phyloP scores from a whole-genome alignment of 192 early-diverging fungal species.

The Backusella australiensis region DNA sequence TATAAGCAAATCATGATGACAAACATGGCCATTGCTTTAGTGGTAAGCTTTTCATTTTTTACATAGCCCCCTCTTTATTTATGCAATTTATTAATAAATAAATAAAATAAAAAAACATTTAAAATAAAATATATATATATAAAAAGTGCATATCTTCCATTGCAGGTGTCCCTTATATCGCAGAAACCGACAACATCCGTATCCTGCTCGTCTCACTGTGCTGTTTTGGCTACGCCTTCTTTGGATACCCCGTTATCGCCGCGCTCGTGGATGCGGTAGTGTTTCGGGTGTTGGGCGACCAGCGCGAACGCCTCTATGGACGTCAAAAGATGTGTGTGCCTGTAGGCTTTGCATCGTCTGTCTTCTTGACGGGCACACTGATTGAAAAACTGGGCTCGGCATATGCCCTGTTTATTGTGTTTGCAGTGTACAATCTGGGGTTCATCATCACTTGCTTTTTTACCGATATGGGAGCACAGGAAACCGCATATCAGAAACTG shows the following conservation, averaged over 20 bases:
- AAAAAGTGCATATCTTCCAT: slow-evolving; percentile 11
- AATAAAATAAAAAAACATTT: neutral
- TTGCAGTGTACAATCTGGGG: neutral
- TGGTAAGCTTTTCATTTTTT: slow-evolving; percentile 6
- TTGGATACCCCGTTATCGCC: slow-evolving; percentile 21
- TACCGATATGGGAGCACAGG: neutral
- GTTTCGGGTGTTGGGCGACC: slow-evolving; percentile 2
- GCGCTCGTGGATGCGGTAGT: slow-evolving; percentile 13
- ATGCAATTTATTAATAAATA: neutral
- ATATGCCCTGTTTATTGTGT: slow-evolving; percentile 20
- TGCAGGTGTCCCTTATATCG: slow-evolving; percentile 7
- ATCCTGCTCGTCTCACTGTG: slow-evolving; percentile 7
- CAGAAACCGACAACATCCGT: neutral
- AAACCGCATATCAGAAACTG: neutral
- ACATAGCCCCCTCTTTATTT: neutral
- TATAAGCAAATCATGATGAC: slow-evolving; percentile 24
- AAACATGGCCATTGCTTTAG: slow-evolving; percentile 13
- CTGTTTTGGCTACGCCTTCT: slow-evolving; percentile 23
- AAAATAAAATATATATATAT: neutral
- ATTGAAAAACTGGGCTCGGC: neutral
- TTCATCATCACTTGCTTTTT: slow-evolving; percentile 11
- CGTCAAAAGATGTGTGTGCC: slow-evolving; percentile 22
- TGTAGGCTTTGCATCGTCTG: slow-evolving; percentile 11
- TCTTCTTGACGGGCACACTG: slow-evolving; percentile 12
- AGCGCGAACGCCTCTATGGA: slow-evolving; percentile 13